These are phyloP conservation scores for Extremus antarcticus DNA, from an alignment of 495 filamentous ascomycete species.

Conservation along the genomic window DNA sequence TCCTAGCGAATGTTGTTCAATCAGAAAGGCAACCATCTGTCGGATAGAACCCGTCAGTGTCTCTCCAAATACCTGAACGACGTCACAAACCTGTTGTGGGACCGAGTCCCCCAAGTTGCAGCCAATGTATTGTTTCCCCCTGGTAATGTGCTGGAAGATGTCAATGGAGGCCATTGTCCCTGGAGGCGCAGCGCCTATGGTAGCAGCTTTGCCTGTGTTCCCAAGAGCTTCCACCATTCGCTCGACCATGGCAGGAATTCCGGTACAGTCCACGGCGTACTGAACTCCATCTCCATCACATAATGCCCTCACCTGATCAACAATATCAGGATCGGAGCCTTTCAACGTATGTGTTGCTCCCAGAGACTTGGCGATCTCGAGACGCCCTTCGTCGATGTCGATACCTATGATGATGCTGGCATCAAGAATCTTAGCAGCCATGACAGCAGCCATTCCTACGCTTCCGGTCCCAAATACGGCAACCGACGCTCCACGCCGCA, in stretches of 20 bases:
- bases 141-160: background rate
- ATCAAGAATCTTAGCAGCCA: slow-evolving; percentile 20
- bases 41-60: too few species aligned
- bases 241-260: background rate
- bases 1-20: too few species aligned
- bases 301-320: background rate
- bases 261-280: background rate
- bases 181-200: background rate
- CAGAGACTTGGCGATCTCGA: slow-evolving; percentile 20
- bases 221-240: background rate
- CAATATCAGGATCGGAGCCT: slow-evolving; percentile 8
- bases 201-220: background rate
- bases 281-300: background rate
- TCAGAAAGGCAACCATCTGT: too few species aligned
- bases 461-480: slow-evolving; percentile 21
- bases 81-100: too few species aligned
- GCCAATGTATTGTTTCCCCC: background rate
- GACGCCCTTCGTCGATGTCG: slow-evolving; percentile 15
- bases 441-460: slow-evolving; percentile 23
- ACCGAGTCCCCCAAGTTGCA: background rate
- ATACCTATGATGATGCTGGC: slow-evolving; percentile 21
- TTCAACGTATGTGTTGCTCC: slow-evolving; percentile 22
- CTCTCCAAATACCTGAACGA: too few species aligned
- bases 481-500: slow-evolving; percentile 10
- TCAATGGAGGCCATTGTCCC: background rate